phyloP scores from a whole-genome alignment of 306 rosid species.

The Ormosia semicastrata region DNA sequence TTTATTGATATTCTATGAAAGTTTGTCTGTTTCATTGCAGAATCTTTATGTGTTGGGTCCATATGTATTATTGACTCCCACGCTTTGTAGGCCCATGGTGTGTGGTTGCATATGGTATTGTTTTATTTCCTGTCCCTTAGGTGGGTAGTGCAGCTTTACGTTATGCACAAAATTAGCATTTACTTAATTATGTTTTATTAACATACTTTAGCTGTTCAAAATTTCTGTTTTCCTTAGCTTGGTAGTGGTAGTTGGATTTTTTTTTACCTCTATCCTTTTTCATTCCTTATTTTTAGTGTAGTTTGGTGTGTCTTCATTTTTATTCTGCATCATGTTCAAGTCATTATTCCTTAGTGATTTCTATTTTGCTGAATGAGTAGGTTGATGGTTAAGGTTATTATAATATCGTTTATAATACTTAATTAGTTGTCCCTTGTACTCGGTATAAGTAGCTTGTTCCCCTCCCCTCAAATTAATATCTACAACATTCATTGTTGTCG shows the following conservation, averaged over 20 bases:
- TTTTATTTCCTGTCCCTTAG: slow-evolving; percentile 34
- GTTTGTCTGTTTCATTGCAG: slow-evolving; percentile 40
- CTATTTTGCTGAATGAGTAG: background rate
- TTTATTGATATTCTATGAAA: slow-evolving; percentile 28
- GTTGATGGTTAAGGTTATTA: background rate
- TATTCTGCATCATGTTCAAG: slow-evolving; percentile 16
- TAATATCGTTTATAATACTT: background rate
- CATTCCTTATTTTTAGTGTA: background rate
- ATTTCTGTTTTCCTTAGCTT: background rate
- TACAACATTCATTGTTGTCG: background rate
- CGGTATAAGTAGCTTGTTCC: background rate
- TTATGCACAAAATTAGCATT: slow-evolving; percentile 33
- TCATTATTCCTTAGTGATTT: slow-evolving; percentile 9
- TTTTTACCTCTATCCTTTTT: background rate
- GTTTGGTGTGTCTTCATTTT: slow-evolving; percentile 15
- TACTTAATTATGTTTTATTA: slow-evolving; percentile 15
- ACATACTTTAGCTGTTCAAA: slow-evolving; percentile 10
- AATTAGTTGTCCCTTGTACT: background rate
- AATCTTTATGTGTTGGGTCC: slow-evolving; percentile 57
- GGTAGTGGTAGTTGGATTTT: background rate
- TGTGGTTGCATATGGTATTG: slow-evolving; percentile 54
- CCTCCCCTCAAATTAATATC: slow-evolving; percentile 21
- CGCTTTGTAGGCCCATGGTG: slow-evolving; percentile 59
- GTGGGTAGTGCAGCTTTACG: slow-evolving; percentile 42
- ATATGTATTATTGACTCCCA: slow-evolving; percentile 48